phyloP scores from a whole-genome alignment of 176 grass and related monocot species.

The Carex scoparia region DNA sequence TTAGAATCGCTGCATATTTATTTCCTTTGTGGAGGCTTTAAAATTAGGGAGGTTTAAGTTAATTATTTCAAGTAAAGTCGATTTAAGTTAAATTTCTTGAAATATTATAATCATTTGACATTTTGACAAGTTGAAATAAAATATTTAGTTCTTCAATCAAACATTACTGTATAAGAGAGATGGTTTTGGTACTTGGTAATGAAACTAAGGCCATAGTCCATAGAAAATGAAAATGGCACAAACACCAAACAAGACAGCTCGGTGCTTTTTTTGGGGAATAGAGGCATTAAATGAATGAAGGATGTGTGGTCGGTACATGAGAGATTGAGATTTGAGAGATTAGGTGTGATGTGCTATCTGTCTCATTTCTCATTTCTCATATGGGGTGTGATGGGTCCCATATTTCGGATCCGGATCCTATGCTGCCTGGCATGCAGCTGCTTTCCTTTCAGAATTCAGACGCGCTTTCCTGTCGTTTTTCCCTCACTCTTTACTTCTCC shows the following conservation, averaged over 20 bases:
- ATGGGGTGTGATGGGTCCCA: constrained; percentile 4
- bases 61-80: no score
- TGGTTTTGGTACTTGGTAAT: not conserved
- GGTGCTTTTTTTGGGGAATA: not conserved
- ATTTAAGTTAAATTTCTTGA: no score
- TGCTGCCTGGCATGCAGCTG: not conserved
- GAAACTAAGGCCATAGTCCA: not conserved
- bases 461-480: constrained; percentile 18
- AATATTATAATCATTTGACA: no score
- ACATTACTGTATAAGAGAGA: no score
- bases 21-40: no score
- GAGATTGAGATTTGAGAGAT: not conserved
- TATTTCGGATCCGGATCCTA: not conserved
- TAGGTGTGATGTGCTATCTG: constrained; percentile 1
- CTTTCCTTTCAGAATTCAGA: not conserved
- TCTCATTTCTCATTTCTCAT: constrained; percentile 8
- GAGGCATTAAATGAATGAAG: constrained; percentile 18
- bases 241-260: not conserved
- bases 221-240: not conserved
- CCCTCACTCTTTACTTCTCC: not conserved
- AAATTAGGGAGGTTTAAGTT: no score
- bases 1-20: no score
- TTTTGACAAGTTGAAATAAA: no score
- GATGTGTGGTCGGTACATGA: constrained; percentile 9
- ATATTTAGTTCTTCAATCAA: no score